Conservation (phyloP, 2,329 filamentous ascomycete genomes). For the Immersiporthe knoxdaviesiana region DNA sequence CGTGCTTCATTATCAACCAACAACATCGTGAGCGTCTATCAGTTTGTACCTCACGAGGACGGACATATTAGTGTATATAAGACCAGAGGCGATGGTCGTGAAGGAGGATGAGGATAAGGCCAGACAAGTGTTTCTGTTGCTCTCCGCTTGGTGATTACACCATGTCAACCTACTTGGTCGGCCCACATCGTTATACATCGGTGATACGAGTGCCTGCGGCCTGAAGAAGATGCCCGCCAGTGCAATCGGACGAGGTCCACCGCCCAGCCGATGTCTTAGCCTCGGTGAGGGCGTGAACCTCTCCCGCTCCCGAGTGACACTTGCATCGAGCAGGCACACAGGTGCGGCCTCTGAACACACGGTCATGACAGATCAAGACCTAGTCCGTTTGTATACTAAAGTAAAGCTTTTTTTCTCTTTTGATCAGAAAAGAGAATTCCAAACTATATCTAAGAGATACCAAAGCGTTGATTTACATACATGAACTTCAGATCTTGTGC, state of each 20-base stretch:
- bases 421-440: not conserved
- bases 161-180: not conserved
- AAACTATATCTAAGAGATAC: not conserved
- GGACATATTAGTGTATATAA: conserved; percentile 31
- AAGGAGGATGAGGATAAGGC: not conserved
- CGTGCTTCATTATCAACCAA: not conserved
- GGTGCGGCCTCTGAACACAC: not conserved
- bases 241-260: not conserved
- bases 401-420: not conserved
- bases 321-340: not conserved
- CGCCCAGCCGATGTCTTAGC: not conserved
- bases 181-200: not conserved
- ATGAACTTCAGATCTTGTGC: not conserved
- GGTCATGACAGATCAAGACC: not conserved
- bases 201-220: not conserved
- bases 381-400: not conserved
- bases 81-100: conserved; percentile 9
- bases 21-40: conserved; percentile 27
- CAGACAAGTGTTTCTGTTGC: not conserved
- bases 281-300: not conserved
- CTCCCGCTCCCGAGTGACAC: not conserved
- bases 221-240: not conserved
- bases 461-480: not conserved
- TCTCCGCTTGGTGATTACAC: not conserved
- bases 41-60: conserved; percentile 31